A percentile compares a stretch with the other conserved stretches of the same genome.
Conservation (phyloP, 192 early-diverging fungal species). For the Coemansia sp. region DNA sequence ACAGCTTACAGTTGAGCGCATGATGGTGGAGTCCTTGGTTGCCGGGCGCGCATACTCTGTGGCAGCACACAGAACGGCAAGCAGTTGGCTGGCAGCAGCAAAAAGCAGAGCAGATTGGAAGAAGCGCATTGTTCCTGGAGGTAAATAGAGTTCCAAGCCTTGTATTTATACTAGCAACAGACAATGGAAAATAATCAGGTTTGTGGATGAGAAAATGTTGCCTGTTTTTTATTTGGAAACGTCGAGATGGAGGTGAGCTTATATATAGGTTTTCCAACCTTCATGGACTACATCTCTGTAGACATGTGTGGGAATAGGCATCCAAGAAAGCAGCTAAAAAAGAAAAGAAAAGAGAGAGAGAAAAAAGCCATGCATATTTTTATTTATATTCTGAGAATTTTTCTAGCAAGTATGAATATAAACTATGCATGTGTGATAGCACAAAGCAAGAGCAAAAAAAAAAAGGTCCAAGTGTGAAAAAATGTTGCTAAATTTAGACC, state of each 20-base stretch:
- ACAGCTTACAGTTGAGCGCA: conserved; percentile 47
- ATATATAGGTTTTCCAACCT: conserved; percentile 1
- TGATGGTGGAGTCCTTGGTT: conserved; percentile 52
- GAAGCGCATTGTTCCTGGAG: conserved; percentile 1
- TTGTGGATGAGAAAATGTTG: neutral
- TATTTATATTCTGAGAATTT: neutral
- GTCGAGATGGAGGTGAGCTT: neutral
- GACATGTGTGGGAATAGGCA: too few species aligned
- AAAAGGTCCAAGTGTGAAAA: neutral
- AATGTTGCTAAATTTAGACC: neutral
- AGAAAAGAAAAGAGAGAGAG: neutral
- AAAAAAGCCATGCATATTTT: neutral
- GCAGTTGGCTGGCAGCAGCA: conserved; percentile 1
- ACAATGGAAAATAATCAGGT: neutral
- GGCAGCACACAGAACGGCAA: conserved; percentile 1
- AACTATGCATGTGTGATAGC: neutral
- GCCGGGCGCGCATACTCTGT: conserved; percentile 18
- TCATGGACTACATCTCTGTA: too few species aligned
- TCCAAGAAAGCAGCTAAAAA: neutral
- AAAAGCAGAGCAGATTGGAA: neutral
- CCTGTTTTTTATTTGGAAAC: neutral
- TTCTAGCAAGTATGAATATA: neutral
- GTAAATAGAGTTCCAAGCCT: neutral
- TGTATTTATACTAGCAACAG: neutral
- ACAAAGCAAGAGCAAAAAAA: neutral